Evolutionary conservation across 345 rosid genomes (phyloP), one percentile per base, ranked within the genome.

Genomic region (Gossypium raimondii): DNA sequence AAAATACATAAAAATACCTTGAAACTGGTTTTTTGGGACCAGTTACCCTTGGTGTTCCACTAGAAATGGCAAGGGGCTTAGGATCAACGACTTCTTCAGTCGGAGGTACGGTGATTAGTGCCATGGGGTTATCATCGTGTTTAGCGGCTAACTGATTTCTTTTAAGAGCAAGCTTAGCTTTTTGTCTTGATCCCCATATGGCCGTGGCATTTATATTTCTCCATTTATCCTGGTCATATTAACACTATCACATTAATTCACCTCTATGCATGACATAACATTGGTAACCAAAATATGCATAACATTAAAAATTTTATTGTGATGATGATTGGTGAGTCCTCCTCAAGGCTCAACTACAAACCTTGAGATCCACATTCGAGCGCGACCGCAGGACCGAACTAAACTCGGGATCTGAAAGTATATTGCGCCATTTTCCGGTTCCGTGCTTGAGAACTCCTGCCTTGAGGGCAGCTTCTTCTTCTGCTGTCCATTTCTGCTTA

Each of bases 401-500:
- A 82, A 87, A 96, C 86, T 92, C 97, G 8, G 97, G 86, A 85
- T 93, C 99, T 7, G 89, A 90, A 68, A 96, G 98, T 75, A 96
- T 96, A 0, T 98, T 92, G 52, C 99, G 93, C 99, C 99, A 96
- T 80, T 96, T 96, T 0, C 99, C 98, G 6, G 95, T 89, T 59
- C 99, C 98, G 34, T 96, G 98, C 82, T 93, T 96, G 72, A 71
- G 75, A 11, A 96, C 97, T 73, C 99, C 98, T 76, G 99, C 93
- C 89, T 88, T 96, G 60, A 96, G 89, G 57, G 99, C 98, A 16
- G 97, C 95, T 87, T 96, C 99, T 90, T 96, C 99, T 78, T 93
- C 99, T 3, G 92, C 89, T 47, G 98, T 96, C 99, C 99, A 96
- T 87, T 96, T 96, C 82, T 96, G 99, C 87, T 96, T 96, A 34